phyloP scores from a whole-genome alignment of 2,329 filamentous ascomycete genomes.

The Pseudogymnoascus destructans region DNA sequence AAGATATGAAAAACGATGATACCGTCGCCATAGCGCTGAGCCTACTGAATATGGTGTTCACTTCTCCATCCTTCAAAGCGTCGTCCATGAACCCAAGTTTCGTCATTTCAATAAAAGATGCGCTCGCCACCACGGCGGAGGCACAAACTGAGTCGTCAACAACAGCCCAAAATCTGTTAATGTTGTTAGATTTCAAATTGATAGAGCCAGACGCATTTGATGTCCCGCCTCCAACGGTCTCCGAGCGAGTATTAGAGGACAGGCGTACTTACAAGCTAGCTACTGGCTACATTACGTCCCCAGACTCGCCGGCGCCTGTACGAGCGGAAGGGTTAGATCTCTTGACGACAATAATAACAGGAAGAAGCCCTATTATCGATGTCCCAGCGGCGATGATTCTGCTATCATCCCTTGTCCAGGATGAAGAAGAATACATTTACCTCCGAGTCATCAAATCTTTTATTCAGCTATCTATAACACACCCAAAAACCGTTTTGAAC shows the following conservation, averaged over 20 bases:
- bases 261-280: constrained; percentile 49
- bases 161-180: constrained; percentile 42
- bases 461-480: constrained; percentile 42
- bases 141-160: constrained; percentile 32
- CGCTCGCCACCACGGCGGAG: constrained; percentile 32
- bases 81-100: constrained; percentile 30
- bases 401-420: constrained; percentile 49
- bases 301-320: constrained; percentile 53
- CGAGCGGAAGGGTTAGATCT: constrained; percentile 51
- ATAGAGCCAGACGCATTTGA: constrained; percentile 18
- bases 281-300: constrained; percentile 47
- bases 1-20: constrained; percentile 34
- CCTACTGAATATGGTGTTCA: constrained; percentile 47
- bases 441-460: constrained; percentile 54
- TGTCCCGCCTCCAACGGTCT: constrained; percentile 29
- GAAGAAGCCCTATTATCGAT: constrained; percentile 46
- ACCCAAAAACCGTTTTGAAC: constrained; percentile 46
- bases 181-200: constrained; percentile 40
- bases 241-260: constrained; percentile 40
- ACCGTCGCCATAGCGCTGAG: constrained; percentile 42
- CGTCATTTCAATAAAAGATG: constrained; percentile 35
- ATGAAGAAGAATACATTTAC: constrained; percentile 60
- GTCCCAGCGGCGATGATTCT: constrained; percentile 52
- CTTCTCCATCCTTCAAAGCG: constrained; percentile 41
- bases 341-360: constrained; percentile 42